Evolutionary conservation across 345 rosid genomes (phyloP), one percentile per base, ranked within the genome.

Genomic region (Zanthoxylum bungeanum): DNA sequence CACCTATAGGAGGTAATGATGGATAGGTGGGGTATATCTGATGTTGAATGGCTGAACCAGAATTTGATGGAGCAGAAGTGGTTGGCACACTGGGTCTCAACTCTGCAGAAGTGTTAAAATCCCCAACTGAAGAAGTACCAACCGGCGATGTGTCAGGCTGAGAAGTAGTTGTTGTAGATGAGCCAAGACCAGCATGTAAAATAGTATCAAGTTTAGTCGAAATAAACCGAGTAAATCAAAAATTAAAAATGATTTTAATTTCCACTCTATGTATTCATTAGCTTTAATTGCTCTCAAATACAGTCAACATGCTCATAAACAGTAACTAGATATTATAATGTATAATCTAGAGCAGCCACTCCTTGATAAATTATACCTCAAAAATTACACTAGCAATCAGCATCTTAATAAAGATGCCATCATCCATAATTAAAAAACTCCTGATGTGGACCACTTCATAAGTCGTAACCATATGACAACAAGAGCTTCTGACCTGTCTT

Each of bases 21-120:
- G 89, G 82, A 78, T 83, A 85, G 55, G 88, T 76, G 60, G 89
- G 87, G 73, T 84, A 87, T 28, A 83, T 69, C 75, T 88, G 95
- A 22, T 82, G 91, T 80, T 83, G 93, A 78, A 77, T 66, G 50
- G 73, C 77, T 63, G 81, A 82, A 81, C 73, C 77, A 52, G 80
- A 80, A 81, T 73, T 85, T 66, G 83, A 67, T 33, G 80, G 62
- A 75, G 81, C 72, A 79, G 88, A 78, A 65, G 72, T 64, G 47
- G 76, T 44, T 9, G 78, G 72, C 83, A 78, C 52, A 74, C 66
- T 71, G 17, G 91, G 85, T 74, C 91, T 80, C 68, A 74, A 78
- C 49, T 65, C 68, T 47, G 75, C 58, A 72, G 85, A 69, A 60
- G 90, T 67, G 34, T 82, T 75, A 62, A 85, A 82, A 78, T 80